A percentile compares a stretch with the other conserved stretches of the same genome.
Conservation (phyloP, 192 early-diverging fungal species). For the Phlyctochytrium bullatum region DNA sequence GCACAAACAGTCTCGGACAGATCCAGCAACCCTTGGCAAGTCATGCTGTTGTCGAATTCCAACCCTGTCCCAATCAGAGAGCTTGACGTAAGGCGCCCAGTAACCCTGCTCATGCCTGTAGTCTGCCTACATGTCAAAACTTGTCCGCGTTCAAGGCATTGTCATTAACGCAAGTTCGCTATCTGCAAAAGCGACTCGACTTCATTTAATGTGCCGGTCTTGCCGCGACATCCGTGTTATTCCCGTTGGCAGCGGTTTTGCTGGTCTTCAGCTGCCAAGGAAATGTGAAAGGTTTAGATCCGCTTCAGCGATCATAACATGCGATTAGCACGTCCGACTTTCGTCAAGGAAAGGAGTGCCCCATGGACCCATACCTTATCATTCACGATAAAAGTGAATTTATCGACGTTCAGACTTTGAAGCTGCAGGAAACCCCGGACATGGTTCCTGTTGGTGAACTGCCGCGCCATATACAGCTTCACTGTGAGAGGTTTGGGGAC, state of each 20-base stretch:
- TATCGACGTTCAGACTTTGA: constrained; percentile 95
- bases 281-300: constrained; percentile 73
- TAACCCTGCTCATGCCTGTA: constrained; percentile 19
- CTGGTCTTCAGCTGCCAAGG: constrained; percentile 81
- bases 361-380: constrained; percentile 90
- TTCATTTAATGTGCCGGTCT: constrained; percentile 84
- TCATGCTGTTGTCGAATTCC: constrained; percentile 80
- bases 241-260: constrained; percentile 79
- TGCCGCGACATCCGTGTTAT: constrained; percentile 83
- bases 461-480: constrained; percentile 89
- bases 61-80: constrained; percentile 87
- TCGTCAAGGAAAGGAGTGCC: constrained; percentile 51
- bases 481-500: constrained; percentile 69
- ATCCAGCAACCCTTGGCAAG: constrained; percentile 93
- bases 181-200: constrained; percentile 80
- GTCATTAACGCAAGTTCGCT: constrained; percentile 89
- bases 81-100: constrained; percentile 65
- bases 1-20: too few relatives aligned
- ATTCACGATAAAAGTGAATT: constrained; percentile 94
- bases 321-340: constrained; percentile 37
- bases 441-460: constrained; percentile 98
- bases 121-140: constrained; percentile 82
- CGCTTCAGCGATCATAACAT: background rate
- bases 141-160: constrained; percentile 94
- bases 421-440: constrained; percentile 96